These are phyloP conservation scores for Fusarium sp. DNA, from an alignment of 2,329 filamentous ascomycete species.

Conservation along the genomic window DNA sequence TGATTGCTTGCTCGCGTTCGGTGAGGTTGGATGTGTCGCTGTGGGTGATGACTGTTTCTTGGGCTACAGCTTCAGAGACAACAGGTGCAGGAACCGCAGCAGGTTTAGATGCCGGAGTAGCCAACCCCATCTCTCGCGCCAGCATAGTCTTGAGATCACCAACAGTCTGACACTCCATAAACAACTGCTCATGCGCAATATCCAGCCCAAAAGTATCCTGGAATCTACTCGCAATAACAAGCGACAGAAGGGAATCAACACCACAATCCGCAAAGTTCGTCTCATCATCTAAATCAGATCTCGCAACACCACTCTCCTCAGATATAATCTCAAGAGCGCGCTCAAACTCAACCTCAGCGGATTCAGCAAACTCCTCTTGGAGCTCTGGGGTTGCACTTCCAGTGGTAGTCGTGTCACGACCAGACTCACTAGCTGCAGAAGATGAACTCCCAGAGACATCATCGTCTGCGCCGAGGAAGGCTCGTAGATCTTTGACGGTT, in stretches of 20 bases:
- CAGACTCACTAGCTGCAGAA: slow-evolving; percentile 21
- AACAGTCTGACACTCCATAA: slow-evolving; percentile 25
- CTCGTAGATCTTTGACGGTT: slow-evolving; percentile 64
- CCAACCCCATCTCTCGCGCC: neutral
- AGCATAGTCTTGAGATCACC: slow-evolving; percentile 15
- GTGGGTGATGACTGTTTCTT: neutral
- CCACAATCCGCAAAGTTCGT: slow-evolving; percentile 67
- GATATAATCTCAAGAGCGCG: slow-evolving; percentile 42
- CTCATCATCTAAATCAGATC: slow-evolving; percentile 65
- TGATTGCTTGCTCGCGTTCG: neutral
- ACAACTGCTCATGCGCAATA: slow-evolving; percentile 19
- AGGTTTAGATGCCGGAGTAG: neutral
- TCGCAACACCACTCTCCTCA: slow-evolving; percentile 63
- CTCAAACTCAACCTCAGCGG: slow-evolving; percentile 17
- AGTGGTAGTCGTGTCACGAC: neutral
- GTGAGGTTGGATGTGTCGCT: neutral
- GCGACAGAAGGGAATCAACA: slow-evolving; percentile 68
- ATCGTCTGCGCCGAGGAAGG: slow-evolving; percentile 9
- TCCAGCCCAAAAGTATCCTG: slow-evolving; percentile 51
- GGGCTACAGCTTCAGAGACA: neutral
- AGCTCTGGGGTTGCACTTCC: slow-evolving; percentile 5
- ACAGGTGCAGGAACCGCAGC: neutral
- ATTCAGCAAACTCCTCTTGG: slow-evolving; percentile 1
- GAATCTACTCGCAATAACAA: slow-evolving; percentile 65
- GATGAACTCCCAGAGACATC: slow-evolving; percentile 16